Percentiles rank a stretch among this genome's conserved stretches.
Conservation (phyloP, 768 basidiomycete genomes). For the Tricholoma bakamatsutake region DNA sequence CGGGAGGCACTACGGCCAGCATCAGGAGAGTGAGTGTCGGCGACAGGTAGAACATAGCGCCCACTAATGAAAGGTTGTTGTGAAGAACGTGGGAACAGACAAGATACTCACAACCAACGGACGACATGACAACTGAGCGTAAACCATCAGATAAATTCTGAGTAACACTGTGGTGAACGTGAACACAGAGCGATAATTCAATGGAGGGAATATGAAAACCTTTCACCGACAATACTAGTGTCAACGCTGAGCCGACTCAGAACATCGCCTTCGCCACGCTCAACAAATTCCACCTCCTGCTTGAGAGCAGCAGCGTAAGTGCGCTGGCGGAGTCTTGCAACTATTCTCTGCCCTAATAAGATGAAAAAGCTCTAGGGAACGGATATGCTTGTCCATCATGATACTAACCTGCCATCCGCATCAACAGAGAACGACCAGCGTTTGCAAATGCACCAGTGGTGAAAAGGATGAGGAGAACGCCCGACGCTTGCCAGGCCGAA, state of each 20-base stretch:
- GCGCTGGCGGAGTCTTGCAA: constrained; percentile 76
- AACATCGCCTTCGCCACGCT: constrained; percentile 90
- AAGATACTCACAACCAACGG: constrained; percentile 74
- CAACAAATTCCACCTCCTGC: constrained; percentile 92
- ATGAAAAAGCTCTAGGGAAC: neutral
- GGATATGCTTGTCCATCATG: neutral
- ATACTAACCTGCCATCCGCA: constrained; percentile 72
- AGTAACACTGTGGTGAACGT: constrained; percentile 47
- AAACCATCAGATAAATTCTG: constrained; percentile 77
- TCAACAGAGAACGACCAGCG: constrained; percentile 74
- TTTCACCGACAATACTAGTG: constrained; percentile 90
- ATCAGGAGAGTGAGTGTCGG: constrained; percentile 86
- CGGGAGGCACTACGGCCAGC: constrained; percentile 87
- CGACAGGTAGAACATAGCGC: constrained; percentile 92
- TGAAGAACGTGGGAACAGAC: neutral
- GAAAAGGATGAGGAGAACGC: constrained; percentile 66
- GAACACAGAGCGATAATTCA: neutral
- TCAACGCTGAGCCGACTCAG: constrained; percentile 88
- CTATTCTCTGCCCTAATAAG: constrained; percentile 75
- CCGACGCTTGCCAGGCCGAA: constrained; percentile 76
- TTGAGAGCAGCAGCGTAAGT: constrained; percentile 79
- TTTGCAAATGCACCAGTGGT: constrained; percentile 86
- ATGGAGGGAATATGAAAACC: constrained; percentile 36
- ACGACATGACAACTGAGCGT: constrained; percentile 85
- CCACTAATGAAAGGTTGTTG: constrained; percentile 44